A percentile compares a stretch with the other conserved stretches of the same genome.
Conservation (phyloP, 139 green algal genomes). For the Edaphochlamys debaryana region DNA sequence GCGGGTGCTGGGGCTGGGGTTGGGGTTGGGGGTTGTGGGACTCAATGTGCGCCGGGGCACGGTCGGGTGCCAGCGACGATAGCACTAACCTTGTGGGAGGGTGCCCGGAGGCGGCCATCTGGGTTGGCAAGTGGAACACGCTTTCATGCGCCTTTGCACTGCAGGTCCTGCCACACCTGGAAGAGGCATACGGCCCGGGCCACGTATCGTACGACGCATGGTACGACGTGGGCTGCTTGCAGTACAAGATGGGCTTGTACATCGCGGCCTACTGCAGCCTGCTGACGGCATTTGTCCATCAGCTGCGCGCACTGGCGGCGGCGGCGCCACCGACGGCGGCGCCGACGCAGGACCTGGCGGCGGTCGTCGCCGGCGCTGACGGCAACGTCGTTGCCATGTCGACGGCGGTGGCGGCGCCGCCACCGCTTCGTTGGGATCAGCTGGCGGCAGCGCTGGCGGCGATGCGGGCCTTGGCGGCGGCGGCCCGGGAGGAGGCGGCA, state of each 20-base stretch:
- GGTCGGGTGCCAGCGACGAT: no score
- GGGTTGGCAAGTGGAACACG: no score
- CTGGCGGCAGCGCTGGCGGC: neutral
- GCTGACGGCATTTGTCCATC: neutral
- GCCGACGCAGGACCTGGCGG: neutral
- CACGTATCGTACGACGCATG: neutral
- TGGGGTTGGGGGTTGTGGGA: no score
- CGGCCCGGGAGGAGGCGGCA: neutral
- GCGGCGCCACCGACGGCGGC: neutral
- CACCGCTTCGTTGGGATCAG: neutral
- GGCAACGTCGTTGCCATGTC: neutral
- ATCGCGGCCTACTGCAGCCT: conserved; percentile 2
- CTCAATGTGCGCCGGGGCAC: no score
- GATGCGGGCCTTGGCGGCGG: neutral
- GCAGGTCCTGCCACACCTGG: no score
- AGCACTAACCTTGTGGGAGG: no score
- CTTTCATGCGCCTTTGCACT: no score
- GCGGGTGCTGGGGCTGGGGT: no score
- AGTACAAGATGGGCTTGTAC: conserved; percentile 17
- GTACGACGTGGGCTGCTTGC: conserved; percentile 2
- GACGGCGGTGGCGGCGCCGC: neutral
- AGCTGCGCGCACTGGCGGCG: neutral
- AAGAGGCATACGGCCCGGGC: no score
- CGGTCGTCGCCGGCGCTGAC: neutral
- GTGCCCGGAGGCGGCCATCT: no score